phyloP scores from a whole-genome alignment of 2,329 filamentous ascomycete genomes.

The Ascomycota sp. region DNA sequence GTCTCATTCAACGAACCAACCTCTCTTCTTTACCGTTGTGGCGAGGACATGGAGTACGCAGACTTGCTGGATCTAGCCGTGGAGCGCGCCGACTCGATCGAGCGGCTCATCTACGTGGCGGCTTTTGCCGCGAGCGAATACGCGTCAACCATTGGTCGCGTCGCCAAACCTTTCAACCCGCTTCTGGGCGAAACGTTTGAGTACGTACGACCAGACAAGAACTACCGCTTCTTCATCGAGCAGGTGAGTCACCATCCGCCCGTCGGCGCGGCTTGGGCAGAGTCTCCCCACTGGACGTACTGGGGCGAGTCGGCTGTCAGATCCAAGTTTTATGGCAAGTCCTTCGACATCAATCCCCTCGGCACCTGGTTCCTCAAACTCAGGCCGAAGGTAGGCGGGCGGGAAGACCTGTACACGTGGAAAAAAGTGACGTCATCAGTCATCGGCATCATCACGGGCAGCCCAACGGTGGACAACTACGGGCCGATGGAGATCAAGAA shows the following conservation, averaged over 20 bases:
- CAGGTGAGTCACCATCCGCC: conserved; percentile 97
- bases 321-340: conserved; percentile 94
- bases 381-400: conserved; percentile 51
- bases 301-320: conserved; percentile 90
- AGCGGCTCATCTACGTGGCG: conserved; percentile 84
- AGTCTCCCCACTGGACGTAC: conserved; percentile 89
- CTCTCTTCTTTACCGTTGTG: conserved; percentile 80
- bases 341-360: conserved; percentile 88
- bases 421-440: conserved; percentile 97
- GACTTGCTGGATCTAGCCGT: conserved; percentile 80
- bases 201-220: conserved; percentile 86
- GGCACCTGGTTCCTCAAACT: conserved; percentile 93
- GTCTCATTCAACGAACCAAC: conserved; percentile 98
- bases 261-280: conserved; percentile 79
- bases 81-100: conserved; percentile 67
- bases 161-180: conserved; percentile 96
- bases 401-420: conserved; percentile 88
- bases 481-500: conserved; percentile 95
- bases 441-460: conserved; percentile 95
- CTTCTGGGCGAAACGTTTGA: conserved; percentile 92
- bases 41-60: conserved; percentile 95
- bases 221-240: conserved; percentile 95
- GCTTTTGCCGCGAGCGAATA: conserved; percentile 95
- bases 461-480: conserved; percentile 93
- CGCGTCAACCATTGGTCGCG: conserved; percentile 85